Percentiles rank a stretch among this genome's conserved stretches.
These are phyloP conservation scores for Priceomyces fermenticarens DNA, from an alignment of 805 yeast species.

Conservation along the genomic window DNA sequence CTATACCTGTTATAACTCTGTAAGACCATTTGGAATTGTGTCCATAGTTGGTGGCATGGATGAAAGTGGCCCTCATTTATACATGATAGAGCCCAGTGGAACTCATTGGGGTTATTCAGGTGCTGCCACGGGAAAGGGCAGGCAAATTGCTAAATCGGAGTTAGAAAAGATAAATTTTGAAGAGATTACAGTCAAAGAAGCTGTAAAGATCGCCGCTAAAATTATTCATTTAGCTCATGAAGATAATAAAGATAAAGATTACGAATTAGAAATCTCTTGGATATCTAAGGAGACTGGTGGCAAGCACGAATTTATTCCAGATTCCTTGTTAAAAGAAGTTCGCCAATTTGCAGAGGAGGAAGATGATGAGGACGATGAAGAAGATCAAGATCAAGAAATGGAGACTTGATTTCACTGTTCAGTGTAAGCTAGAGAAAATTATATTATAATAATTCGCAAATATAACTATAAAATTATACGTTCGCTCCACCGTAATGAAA, in stretches of 20 bases:
- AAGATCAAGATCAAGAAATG: constrained; percentile 59
- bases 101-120: constrained; percentile 96
- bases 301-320: constrained; percentile 75
- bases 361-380: constrained; percentile 73
- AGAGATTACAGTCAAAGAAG: constrained; percentile 69
- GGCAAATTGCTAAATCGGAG: constrained; percentile 97
- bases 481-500: neutral
- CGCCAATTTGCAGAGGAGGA: constrained; percentile 79
- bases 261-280: constrained; percentile 94
- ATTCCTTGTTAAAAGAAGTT: constrained; percentile 78
- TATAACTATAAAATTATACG: no score
- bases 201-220: constrained; percentile 90
- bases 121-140: constrained; percentile 97
- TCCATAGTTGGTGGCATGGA: constrained; percentile 94
- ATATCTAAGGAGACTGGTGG: constrained; percentile 76
- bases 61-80: constrained; percentile 84
- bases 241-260: constrained; percentile 95
- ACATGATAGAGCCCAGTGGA: constrained; percentile 98
- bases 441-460: neutral
- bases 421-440: neutral
- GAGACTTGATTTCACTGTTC: constrained; percentile 17
- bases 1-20: constrained; percentile 92
- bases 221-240: constrained; percentile 94
- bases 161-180: constrained; percentile 83
- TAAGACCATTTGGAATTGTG: constrained; percentile 94